Base-by-base conservation (phyloP, 2,329 filamentous ascomycete genomes). In the Trichoderma hamatum region DNA sequence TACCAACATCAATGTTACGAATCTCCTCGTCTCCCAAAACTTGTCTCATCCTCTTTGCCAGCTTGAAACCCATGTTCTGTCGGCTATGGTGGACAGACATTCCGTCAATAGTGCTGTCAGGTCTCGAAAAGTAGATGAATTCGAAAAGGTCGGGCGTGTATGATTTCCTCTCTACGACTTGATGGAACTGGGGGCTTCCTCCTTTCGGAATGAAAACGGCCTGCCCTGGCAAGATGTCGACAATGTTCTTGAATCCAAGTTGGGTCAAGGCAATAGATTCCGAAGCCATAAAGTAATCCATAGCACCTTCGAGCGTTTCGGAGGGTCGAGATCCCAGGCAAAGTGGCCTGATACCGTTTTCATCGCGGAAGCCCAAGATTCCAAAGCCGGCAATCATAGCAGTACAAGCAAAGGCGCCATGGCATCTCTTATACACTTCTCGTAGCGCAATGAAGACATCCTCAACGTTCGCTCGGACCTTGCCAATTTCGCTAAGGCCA, bases 261-360 rank as follows among this genome's bases (percentile, higher is more conserved):
- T 96, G 93, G 56, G 87, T 87, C 58, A 97, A 83, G 10, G 93
- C 94, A 61, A 97, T 89, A 10, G 91, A 95, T 80, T 97, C 94
- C 0, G 93, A 97, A 1, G 93, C 93, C 83, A 97, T 88, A 86
- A 97, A 93, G 82, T 96, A 97, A 80, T 97, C 94, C 70, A 81
- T 90, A 6, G 88, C 89, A 5, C 86, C 83, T 43, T 87, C 84
- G 49, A 88, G 69, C 0, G 85, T 90, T 16, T 83, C 80, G 1
- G 92, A 93, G 1, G 88, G 85, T 66, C 93, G 87, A 60, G 89
- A 92, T 52, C 94, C 94, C 11, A 97, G 82, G 58, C 92, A 88
- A 72, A 97, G 87, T 3, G 94, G 94, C 14, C 94, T 91, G 76
- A 96, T 96, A 64, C 92, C 93, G 74, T 93, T 61, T 21, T 51